Evolutionary conservation across 495 filamentous ascomycete genomes (phyloP).

Genomic region (Thermothielavioides terrestris): DNA sequence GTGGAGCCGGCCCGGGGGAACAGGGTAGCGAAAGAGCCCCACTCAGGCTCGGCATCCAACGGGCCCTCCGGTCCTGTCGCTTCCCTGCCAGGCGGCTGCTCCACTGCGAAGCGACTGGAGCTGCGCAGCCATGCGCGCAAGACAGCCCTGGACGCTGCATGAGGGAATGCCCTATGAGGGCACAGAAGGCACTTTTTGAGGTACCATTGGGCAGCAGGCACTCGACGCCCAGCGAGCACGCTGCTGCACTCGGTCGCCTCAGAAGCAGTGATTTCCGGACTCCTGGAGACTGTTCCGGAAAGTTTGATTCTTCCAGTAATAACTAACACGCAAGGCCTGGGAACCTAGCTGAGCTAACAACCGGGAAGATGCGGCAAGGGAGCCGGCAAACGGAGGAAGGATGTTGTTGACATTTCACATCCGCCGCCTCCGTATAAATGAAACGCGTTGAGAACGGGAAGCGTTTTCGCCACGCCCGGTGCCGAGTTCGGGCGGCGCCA

Average conservation of each 20-base stretch:
- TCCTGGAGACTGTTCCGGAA: no score
- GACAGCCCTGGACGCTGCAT: conserved; percentile 28
- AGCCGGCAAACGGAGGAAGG: neutral
- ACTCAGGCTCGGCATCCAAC: neutral
- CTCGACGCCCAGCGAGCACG: conserved; percentile 12
- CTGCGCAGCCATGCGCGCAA: conserved; percentile 28
- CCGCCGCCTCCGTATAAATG: no score
- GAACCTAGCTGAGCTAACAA: no score
- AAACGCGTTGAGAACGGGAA: conserved; percentile 8
- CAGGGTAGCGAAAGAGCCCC: neutral
- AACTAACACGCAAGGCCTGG: no score
- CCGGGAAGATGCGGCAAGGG: neutral
- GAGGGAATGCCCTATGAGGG: conserved; percentile 29
- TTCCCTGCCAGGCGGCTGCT: conserved; percentile 9
- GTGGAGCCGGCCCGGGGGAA: conserved; percentile 3
- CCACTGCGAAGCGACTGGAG: conserved; percentile 12
- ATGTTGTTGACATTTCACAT: neutral
- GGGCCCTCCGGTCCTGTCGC: conserved; percentile 1
- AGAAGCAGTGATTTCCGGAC: neutral
- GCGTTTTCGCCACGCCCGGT: conserved; percentile 4
- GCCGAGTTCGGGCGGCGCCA: conserved; percentile 8
- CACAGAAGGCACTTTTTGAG: conserved; percentile 15
- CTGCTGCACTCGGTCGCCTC: conserved; percentile 2
- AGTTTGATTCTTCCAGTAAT: no score
- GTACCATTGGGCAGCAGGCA: conserved; percentile 27